Base-by-base conservation (phyloP, 148 eudicot genomes). In the Pharnaceum exiguum region DNA sequence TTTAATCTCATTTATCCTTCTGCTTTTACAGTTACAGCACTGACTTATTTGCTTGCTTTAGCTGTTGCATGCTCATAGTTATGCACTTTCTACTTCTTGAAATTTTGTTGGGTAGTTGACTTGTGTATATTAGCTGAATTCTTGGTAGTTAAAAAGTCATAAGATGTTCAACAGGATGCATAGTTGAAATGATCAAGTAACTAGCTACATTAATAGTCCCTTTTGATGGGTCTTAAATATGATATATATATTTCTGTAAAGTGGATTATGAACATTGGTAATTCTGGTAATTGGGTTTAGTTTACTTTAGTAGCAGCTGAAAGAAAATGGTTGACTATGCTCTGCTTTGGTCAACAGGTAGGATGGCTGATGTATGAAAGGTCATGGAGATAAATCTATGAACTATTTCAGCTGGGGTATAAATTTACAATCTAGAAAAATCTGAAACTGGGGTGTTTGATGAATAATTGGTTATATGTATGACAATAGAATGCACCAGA, bases 81-180 rank as follows among this genome's bases (percentile, higher is more conserved):
- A 17, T 28, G 51, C 19, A 12, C 28, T 29, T 47, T 69, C 22
- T 46, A 16, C 50, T 21, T 54, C 36, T 32, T 61, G 26, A 47
- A 44, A n/a, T 55, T 54, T 61, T 55, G 56, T 44, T 60, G 67
- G 66, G 62, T 12, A 54, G 36, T 59, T 67, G 53, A 59, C 39
- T 26, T 63, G n/a, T n/a, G n/a, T 63, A 39, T 22, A 17, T 46
- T 23, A 23, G 32, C 4, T 32, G 8, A 59, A 3, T 43, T 43
- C 15, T 30, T 28, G 10, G 25, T 11, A 8, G 24, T 13, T 62
- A 35, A 37, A 26, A 5, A n/a, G 13, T 23, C 10, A 9, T 44
- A 12, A 16, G 27, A 26, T 31, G 31, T 55, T n/a, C 17, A 22
- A 26, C 12, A n/a, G n/a, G n/a, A n/a, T n/a, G n/a, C n/a, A n/a